phyloP scores from a whole-genome alignment of 257 asterid genomes.

The Eucommia ulmoides region DNA sequence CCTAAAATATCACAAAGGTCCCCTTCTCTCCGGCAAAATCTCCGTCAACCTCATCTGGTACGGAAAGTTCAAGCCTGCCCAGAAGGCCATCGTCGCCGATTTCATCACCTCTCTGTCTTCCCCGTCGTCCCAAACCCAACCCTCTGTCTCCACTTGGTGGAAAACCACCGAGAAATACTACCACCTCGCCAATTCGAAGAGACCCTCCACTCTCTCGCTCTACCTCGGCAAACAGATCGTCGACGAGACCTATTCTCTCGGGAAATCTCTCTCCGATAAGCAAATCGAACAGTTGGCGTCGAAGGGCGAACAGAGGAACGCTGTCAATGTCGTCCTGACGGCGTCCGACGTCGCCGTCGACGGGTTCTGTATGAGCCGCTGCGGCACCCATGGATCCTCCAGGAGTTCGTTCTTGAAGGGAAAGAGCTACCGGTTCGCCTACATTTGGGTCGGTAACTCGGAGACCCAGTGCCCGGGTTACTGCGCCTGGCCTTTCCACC shows the following conservation, averaged over 20 bases:
- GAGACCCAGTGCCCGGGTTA: conserved; percentile 32
- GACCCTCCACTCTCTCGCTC: conserved; percentile 1
- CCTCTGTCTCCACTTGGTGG: conserved; percentile 22
- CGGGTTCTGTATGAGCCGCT: conserved; percentile 21
- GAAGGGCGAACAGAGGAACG: background rate
- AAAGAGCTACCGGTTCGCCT: background rate
- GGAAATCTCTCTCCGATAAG: conserved; percentile 14
- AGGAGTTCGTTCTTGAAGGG: background rate
- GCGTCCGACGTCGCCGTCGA: conserved; percentile 21
- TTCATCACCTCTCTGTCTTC: conserved; percentile 6
- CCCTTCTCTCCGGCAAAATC: background rate
- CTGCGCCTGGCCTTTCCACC: conserved; percentile 35
- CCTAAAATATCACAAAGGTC: background rate
- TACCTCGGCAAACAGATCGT: conserved; percentile 6
- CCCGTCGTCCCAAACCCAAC: conserved; percentile 1
- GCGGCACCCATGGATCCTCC: conserved; percentile 21
- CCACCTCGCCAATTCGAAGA: conserved; percentile 4
- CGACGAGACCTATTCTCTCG: conserved; percentile 11
- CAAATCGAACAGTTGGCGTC: conserved; percentile 15
- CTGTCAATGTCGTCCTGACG: conserved; percentile 20
- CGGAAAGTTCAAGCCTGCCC: conserved; percentile 10
- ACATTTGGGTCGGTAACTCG: conserved; percentile 26
- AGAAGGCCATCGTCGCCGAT: conserved; percentile 5
- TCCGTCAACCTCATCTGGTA: conserved; percentile 18
- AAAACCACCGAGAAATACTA: conserved; percentile 14